phyloP scores from a whole-genome alignment of 2,329 filamentous ascomycete genomes.

The Zymoseptoria passerinii region DNA sequence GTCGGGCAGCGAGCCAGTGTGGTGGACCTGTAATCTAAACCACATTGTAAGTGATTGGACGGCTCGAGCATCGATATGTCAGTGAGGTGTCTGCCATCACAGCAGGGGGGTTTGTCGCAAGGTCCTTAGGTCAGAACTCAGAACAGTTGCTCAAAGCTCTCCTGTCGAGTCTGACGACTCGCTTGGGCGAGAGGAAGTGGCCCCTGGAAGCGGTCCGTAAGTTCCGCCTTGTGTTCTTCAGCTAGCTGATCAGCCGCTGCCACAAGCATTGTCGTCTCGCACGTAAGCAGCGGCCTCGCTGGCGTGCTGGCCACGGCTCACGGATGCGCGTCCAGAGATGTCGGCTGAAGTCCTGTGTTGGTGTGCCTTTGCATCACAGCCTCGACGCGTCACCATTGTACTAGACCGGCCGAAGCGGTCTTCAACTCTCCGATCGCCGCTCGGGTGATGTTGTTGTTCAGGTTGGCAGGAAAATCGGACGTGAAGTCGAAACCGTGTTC shows the following conservation, averaged over 20 bases:
- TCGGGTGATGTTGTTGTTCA: neutral
- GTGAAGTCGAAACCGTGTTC: neutral
- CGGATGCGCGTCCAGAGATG: too few species aligned
- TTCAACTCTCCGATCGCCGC: neutral
- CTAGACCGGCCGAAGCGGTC: neutral
- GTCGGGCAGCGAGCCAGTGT: too few species aligned
- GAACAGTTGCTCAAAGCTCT: too few species aligned
- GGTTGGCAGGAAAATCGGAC: neutral
- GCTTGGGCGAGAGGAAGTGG: neutral
- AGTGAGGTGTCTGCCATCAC: neutral
- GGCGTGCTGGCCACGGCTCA: too few species aligned
- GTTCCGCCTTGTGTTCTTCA: neutral
- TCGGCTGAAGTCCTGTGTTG: too few species aligned
- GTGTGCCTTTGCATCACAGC: too few species aligned
- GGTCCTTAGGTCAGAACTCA: too few species aligned
- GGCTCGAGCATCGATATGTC: neutral
- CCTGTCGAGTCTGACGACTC: neutral
- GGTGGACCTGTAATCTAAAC: neutral
- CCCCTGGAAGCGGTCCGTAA: neutral
- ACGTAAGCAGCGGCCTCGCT: too few species aligned
- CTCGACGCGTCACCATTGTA: neutral
- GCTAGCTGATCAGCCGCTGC: neutral
- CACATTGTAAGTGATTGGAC: neutral
- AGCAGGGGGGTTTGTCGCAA: neutral
- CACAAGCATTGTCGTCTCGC: too few species aligned